These are phyloP conservation scores for Chaetomium strumarium DNA, from an alignment of 2,329 filamentous ascomycete genomes.

Conservation along the genomic window DNA sequence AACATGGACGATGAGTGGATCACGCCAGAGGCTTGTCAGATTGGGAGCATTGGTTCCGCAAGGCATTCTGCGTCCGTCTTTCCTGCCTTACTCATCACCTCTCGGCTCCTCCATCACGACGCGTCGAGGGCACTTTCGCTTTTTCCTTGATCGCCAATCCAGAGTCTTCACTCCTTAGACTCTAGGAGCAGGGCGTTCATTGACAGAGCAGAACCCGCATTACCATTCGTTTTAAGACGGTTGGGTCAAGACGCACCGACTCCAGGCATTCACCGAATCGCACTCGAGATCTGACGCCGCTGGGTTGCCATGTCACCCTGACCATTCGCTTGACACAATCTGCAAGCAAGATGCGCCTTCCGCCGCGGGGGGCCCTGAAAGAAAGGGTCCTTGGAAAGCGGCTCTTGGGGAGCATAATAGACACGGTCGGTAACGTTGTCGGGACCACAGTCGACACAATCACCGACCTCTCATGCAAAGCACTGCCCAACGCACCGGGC, in stretches of 20 bases:
- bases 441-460: not conserved
- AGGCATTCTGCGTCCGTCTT: not conserved
- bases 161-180: conserved; percentile 19
- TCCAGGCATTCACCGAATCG: no score
- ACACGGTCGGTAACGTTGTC: not conserved
- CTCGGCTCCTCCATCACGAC: not conserved
- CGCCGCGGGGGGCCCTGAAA: not conserved
- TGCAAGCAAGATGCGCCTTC: conserved; percentile 10
- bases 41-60: no score
- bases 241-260: not conserved
- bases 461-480: conserved; percentile 3
- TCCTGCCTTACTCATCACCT: not conserved
- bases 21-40: no score
- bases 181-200: conserved; percentile 2
- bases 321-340: not conserved
- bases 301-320: conserved; percentile 2
- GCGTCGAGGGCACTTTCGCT: not conserved
- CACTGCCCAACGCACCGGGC: not conserved
- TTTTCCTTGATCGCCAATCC: conserved; percentile 1
- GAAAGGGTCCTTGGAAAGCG: conserved; percentile 6
- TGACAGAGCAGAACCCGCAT: not conserved
- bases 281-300: not conserved
- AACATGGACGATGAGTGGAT: no score
- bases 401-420: not conserved
- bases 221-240: not conserved